Base-by-base conservation (phyloP, 768 basidiomycete species). In the Chalciporus chontae region DNA sequence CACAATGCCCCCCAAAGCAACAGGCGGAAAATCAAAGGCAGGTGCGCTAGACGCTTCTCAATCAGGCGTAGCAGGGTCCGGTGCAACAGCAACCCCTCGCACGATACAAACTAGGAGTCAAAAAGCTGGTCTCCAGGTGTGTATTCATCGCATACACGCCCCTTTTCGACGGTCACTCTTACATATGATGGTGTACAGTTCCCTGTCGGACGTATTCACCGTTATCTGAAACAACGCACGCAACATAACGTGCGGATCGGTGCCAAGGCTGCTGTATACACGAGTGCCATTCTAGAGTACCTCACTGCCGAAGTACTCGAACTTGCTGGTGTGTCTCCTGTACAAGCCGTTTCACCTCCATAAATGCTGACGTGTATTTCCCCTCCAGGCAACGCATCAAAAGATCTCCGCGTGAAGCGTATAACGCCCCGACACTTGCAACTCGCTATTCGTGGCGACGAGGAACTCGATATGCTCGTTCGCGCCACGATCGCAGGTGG, bases 231-330 rank as follows among this genome's bases (percentile, higher is more conserved):
- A 68, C 86, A 86, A 64, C 81, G 88, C 56, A 95, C 91, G 15
- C 90, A 93, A 66, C 87, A 94, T 71, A 94, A 94, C 64, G 85
- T 95, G 47, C 87, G 94, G 32, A 92, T 98, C 56, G 94, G 94
- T 24, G 94, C 93, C n/a, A 96, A 96, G 68, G 94, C 94, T 23
- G 93, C 94, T 8, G 94, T 97, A 14, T 95, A 95, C 69, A 92
- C 91, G n/a, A 85, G 90, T 32, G 94, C 94, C 27, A 93, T 96
- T 58, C 77, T 96, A 48, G 94, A 98, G 69, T 97, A 98, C 65
- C 77, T 98, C 45, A 95, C 94, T 0, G 94, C 94, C 9, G 94
- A 98, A 66, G 94, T 98, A 8, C 74, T 98, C 45, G 94, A 97
- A 67, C 81, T 97, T 43, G 94, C 94, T 48, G 94, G 94, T 93